These are phyloP conservation scores for Nothophaeocryptopus gaeumannii DNA, from an alignment of 2,329 filamentous ascomycete species.

Conservation along the genomic window DNA sequence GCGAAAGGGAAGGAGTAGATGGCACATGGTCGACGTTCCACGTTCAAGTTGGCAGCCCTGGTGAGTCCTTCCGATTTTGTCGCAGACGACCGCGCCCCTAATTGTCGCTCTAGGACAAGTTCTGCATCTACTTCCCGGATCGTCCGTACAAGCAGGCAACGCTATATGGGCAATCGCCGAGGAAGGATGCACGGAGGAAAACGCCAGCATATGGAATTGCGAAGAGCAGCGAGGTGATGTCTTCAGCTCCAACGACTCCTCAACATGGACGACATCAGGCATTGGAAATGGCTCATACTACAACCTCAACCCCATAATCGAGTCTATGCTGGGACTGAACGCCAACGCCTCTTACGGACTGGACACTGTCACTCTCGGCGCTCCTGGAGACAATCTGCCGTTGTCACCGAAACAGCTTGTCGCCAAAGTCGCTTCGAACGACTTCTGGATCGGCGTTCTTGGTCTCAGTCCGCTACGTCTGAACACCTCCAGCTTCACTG, in stretches of 20 bases:
- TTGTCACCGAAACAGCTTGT: constrained; percentile 34
- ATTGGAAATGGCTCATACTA: constrained; percentile 30
- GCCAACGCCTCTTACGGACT: constrained; percentile 38
- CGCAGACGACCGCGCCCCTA: background rate
- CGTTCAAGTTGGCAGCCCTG: constrained; percentile 6
- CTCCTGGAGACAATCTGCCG: constrained; percentile 24
- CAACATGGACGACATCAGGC: constrained; percentile 36
- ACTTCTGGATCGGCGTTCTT: constrained; percentile 37
- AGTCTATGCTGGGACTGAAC: constrained; percentile 22
- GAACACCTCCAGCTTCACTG: constrained; percentile 23
- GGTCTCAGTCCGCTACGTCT: constrained; percentile 27
- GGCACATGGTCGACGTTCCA: constrained; percentile 12
- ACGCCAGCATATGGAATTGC: constrained; percentile 24
- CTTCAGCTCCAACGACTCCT: constrained; percentile 37
- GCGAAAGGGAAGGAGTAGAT: constrained; percentile 8
- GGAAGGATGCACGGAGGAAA: constrained; percentile 26
- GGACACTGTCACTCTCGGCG: constrained; percentile 33
- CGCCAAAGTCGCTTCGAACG: constrained; percentile 18
- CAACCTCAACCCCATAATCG: constrained; percentile 23
- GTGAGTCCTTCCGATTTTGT: background rate
- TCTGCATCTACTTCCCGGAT: constrained; percentile 27
- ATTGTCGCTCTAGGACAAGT: constrained; percentile 11
- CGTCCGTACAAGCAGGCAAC: constrained; percentile 23
- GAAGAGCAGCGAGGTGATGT: constrained; percentile 25
- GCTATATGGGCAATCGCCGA: constrained; percentile 25